Evolutionary conservation across 805 yeast species (phyloP).

Genomic region (Candida yuanshanica): DNA sequence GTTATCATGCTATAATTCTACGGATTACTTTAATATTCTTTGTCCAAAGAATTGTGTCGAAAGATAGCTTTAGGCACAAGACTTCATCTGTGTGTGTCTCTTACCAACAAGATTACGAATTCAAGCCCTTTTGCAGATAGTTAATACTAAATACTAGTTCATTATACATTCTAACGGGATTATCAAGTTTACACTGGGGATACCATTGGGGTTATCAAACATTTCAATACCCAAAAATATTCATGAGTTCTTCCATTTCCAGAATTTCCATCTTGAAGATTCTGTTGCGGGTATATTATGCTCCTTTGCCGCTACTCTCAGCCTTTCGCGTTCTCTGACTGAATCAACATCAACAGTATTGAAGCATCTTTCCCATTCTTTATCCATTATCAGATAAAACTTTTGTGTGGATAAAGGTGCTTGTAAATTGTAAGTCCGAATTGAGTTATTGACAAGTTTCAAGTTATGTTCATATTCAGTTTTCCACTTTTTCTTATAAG

Average conservation of each 20-base stretch:
- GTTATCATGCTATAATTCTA: too few species aligned
- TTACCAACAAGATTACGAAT: too few species aligned
- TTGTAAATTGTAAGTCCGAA: constrained; percentile 56
- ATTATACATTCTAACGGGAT: too few species aligned
- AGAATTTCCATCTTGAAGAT: constrained; percentile 1
- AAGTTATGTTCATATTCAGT: constrained; percentile 28
- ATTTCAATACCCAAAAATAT: too few species aligned
- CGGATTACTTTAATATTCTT: too few species aligned
- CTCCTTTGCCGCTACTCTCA: neutral
- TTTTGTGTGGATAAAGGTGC: constrained; percentile 58
- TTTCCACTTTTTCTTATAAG: constrained; percentile 14
- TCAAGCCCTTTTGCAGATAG: too few species aligned
- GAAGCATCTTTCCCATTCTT: constrained; percentile 38
- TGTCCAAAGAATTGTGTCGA: too few species aligned
- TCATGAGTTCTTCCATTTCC: constrained; percentile 6
- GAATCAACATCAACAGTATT: constrained; percentile 24
- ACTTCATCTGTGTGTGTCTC: too few species aligned
- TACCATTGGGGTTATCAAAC: too few species aligned
- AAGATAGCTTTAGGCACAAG: too few species aligned
- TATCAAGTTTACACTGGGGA: too few species aligned
- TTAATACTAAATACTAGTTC: too few species aligned
- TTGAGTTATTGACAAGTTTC: constrained; percentile 37
- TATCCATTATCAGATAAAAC: constrained; percentile 40
- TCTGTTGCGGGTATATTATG: neutral
- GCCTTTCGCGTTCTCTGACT: constrained; percentile 2